Evolutionary conservation across 345 rosid genomes (phyloP).

Genomic region (Sonneratia alba): DNA sequence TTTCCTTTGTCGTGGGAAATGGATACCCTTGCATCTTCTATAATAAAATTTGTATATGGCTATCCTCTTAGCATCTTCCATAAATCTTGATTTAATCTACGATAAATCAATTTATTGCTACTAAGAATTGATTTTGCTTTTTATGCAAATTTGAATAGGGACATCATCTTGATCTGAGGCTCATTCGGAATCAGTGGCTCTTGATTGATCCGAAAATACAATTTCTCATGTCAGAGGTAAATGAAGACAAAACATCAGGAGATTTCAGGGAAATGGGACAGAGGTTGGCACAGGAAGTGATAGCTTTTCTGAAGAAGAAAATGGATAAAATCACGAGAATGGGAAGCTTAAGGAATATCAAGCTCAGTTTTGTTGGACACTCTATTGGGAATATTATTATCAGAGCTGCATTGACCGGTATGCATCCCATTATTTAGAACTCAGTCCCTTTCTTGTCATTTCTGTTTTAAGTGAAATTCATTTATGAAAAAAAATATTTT

Average conservation of each 20-base stretch:
- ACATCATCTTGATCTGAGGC: slow-evolving; percentile 92
- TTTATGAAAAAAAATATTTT: no score
- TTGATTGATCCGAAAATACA: slow-evolving; percentile 78
- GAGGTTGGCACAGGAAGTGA: slow-evolving; percentile 81
- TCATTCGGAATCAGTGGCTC: slow-evolving; percentile 92
- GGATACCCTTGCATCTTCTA: no score
- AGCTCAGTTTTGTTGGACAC: slow-evolving; percentile 91
- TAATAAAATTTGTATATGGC: no score
- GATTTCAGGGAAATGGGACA: slow-evolving; percentile 93
- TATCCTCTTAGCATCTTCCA: no score
- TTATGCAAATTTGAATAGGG: slow-evolving; percentile 34
- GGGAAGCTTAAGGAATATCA: slow-evolving; percentile 52
- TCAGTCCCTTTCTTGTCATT: neutral
- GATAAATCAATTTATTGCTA: no score
- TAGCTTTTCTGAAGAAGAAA: slow-evolving; percentile 67
- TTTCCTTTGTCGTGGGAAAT: no score
- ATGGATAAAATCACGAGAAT: slow-evolving; percentile 57
- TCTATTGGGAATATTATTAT: slow-evolving; percentile 88
- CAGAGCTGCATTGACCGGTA: slow-evolving; percentile 84
- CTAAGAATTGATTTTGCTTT: neutral
- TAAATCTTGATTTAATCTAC: no score
- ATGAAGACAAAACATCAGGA: slow-evolving; percentile 85
- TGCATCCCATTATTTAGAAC: slow-evolving; percentile 7
- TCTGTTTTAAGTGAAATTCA: neutral
- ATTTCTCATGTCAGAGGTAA: slow-evolving; percentile 90